Conservation (phyloP, 164 flowering plant genomes). For the Santalum album region DNA sequence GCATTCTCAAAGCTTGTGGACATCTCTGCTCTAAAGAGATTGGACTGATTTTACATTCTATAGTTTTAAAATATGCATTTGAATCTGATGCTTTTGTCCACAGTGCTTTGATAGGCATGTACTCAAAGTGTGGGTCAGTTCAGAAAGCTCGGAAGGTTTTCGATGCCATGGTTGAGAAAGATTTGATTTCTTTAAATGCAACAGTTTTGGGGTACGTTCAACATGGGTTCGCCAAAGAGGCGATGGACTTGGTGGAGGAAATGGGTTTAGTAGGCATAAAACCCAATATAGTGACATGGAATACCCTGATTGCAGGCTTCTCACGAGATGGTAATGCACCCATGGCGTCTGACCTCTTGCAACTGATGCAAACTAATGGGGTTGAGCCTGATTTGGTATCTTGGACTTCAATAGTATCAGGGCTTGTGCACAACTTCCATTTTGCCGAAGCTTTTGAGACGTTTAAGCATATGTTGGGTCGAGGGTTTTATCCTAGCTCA, state of each 20-base stretch:
- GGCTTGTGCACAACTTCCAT: conserved; percentile 53
- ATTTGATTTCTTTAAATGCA: conserved; percentile 65
- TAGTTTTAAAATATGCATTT: conserved; percentile 24
- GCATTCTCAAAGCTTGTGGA: conserved; percentile 66
- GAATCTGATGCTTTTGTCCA: conserved; percentile 40
- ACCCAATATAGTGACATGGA: conserved; percentile 80
- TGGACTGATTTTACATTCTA: conserved; percentile 47
- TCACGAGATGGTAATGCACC: conserved; percentile 29
- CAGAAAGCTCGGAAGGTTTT: conserved; percentile 46
- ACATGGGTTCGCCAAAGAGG: conserved; percentile 35
- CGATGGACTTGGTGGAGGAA: conserved; percentile 44
- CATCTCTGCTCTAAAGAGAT: conserved; percentile 29
- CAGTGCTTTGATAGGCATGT: conserved; percentile 71
- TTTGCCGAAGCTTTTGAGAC: conserved; percentile 35
- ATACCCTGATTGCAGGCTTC: conserved; percentile 65
- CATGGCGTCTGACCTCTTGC: conserved; percentile 32
- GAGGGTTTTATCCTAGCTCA: conserved; percentile 43
- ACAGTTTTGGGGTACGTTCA: conserved; percentile 65
- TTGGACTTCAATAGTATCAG: conserved; percentile 78
- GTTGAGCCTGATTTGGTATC: conserved; percentile 60
- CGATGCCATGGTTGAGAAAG: conserved; percentile 45
- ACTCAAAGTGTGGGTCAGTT: conserved; percentile 55
- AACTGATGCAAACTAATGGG: conserved; percentile 26
- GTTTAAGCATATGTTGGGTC: conserved; percentile 45
- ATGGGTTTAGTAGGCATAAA: conserved; percentile 29